A percentile compares a stretch with the other conserved stretches of the same genome.
Evolutionary conservation across 352 stramenopile species (phyloP).

Genomic region (Globisporangium viniferum): DNA sequence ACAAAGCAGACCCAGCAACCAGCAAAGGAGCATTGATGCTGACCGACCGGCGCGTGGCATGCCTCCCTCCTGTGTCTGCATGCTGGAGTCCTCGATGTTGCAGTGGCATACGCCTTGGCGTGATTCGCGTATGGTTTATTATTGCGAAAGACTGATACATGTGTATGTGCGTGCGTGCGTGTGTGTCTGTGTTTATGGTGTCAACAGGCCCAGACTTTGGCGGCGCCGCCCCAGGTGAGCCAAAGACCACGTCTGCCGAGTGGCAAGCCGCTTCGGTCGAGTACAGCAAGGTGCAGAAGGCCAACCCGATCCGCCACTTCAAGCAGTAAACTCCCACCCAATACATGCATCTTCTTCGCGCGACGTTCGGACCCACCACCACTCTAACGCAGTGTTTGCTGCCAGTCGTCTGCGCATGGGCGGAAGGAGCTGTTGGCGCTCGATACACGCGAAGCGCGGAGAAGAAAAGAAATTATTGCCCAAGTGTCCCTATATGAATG

Average conservation of each 20-base stretch:
- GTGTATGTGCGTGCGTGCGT: background rate
- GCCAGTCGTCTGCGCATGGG: slow-evolving; percentile 1
- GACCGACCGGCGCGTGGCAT: background rate
- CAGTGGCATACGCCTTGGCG: background rate
- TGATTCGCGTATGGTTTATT: background rate
- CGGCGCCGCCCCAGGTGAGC: slow-evolving; percentile 40
- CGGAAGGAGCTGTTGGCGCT: background rate
- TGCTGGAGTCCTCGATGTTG: background rate
- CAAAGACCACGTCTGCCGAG: slow-evolving; percentile 73
- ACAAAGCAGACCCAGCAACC: background rate
- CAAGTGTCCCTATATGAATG: slow-evolving; percentile 6
- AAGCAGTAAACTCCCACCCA: slow-evolving; percentile 55
- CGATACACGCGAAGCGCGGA: background rate
- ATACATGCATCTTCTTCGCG: slow-evolving; percentile 14
- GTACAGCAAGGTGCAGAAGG: slow-evolving; percentile 78
- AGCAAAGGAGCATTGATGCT: background rate
- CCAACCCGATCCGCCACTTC: slow-evolving; percentile 82
- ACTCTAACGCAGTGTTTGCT: background rate
- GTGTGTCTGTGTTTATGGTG: background rate
- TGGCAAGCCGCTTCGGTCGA: slow-evolving; percentile 72
- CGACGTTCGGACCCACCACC: background rate
- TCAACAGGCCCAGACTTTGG: slow-evolving; percentile 59
- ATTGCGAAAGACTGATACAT: background rate
- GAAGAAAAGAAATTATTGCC: slow-evolving; percentile 2
- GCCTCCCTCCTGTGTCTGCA: background rate